Evolutionary conservation across 345 rosid species (phyloP), one percentile per base, ranked within the genome.

Genomic region (Arabidopsis suecica): DNA sequence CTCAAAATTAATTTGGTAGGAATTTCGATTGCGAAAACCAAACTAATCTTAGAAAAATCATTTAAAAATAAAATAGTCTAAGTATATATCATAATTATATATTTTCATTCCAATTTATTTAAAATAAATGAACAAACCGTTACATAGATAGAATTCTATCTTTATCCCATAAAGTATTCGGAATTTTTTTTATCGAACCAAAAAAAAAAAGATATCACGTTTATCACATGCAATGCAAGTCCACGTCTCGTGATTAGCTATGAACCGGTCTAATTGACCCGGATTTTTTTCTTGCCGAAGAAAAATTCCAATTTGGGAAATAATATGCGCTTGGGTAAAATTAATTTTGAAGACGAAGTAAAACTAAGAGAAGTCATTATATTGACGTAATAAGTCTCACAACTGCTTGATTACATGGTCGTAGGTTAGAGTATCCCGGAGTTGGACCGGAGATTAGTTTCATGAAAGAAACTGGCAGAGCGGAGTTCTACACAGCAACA

Each of bases 361-460:
- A 54, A 53, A 12, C 9, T 11, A 67, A 65, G 40, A 14, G 56
- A 50, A 12, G 47, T 8, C 9, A 0, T 34, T 34, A 47, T 59
- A 44, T 6, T 56, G 33, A 69, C 8, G 42, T 70, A 45, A 32
- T 37, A 25, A 56, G 37, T 28, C 10, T 34, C 49, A 42, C 16
- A 33, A 12, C 28, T 62, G 50, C 23, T 42, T 53, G 53, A 33
- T 28, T 58, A 38, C 30, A 51, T 50, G 12, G 33, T 7, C 48
- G 40, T 79, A 93, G 97, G 82, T 64, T 91, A 8, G 91, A 89
- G 61, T 91, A 87, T 65, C 96, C 96, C 0, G 96, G 95, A 16
- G 97, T 91, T 57, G 84, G 95, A 7, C 98, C 98, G 0, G 93
- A 91, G 64, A 65, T 88, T 51, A 89, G 97, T 79, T 87, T 74